A percentile compares a stretch with the other conserved stretches of the same genome.
These are phyloP conservation scores for Endothia cerciana DNA, from an alignment of 2,329 filamentous ascomycete species.

Conservation along the genomic window DNA sequence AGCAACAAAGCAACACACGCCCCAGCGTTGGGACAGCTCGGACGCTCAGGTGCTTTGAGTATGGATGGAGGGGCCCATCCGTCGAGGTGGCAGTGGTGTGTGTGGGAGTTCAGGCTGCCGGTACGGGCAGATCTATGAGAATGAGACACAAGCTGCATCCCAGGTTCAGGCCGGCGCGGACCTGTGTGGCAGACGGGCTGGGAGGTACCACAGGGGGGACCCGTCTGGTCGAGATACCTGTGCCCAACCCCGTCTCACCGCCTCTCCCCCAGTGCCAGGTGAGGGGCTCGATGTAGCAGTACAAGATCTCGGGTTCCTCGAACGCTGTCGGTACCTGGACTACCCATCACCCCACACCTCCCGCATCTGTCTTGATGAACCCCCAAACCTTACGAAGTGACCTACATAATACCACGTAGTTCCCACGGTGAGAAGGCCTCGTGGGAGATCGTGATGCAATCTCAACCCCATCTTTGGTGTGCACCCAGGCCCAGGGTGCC, in stretches of 20 bases:
- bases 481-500: not conserved
- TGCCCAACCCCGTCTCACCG: not conserved
- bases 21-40: not conserved
- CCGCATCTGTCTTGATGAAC: constrained; percentile 1
- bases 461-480: not conserved
- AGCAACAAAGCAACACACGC: not conserved
- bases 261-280: not conserved
- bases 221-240: not conserved
- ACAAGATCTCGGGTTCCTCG: not conserved
- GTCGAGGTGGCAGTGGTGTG: constrained; percentile 11
- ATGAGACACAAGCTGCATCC: constrained; percentile 9
- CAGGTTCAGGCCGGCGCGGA: constrained; percentile 4
- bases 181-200: constrained; percentile 1
- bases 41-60: not conserved
- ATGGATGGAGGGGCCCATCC: constrained; percentile 4
- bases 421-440: not conserved
- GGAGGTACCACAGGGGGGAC: not conserved
- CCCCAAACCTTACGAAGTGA: not conserved
- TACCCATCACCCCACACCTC: constrained; percentile 1
- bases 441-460: not conserved
- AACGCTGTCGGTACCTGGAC: constrained; percentile 1
- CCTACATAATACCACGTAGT: not conserved
- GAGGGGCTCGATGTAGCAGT: not conserved
- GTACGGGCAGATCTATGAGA: constrained; percentile 8
- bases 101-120: not conserved